Conservation (phyloP, 2,329 filamentous ascomycete species). For the Colletotrichum sp. region DNA sequence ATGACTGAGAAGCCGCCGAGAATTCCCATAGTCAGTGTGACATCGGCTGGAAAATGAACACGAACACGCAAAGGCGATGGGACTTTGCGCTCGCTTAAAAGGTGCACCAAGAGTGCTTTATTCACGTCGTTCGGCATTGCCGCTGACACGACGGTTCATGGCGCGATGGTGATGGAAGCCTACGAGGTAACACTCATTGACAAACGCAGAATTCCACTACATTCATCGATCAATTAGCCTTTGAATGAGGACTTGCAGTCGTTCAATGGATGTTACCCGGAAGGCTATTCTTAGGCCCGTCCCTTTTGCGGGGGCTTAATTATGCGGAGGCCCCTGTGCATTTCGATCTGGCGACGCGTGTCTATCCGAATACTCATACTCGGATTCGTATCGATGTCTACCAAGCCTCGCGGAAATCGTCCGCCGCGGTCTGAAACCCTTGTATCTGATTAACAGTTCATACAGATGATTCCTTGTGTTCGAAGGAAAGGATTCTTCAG, state of each 20-base stretch:
- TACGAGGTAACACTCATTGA: not conserved
- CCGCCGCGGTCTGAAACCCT: not conserved
- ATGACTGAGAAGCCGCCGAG: not conserved
- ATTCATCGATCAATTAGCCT: not conserved
- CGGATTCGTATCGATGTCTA: not conserved
- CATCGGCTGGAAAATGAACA: not conserved
- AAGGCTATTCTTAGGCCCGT: not conserved
- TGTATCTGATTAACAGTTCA: not conserved
- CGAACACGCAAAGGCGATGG: not conserved
- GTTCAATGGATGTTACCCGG: not conserved
- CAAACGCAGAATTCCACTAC: not conserved
- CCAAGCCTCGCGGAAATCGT: not conserved
- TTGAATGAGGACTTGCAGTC: not conserved
- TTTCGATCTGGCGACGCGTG: not conserved
- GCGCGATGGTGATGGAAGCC: not conserved
- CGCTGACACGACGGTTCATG: not conserved
- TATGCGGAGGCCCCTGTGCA: not conserved
- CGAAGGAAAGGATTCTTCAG: not conserved
- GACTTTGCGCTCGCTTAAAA: not conserved
- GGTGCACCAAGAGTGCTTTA: not conserved
- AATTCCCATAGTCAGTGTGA: not conserved
- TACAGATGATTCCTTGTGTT: not conserved
- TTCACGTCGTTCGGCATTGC: not conserved
- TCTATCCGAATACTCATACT: not conserved
- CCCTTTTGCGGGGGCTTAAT: not conserved